Evolutionary conservation across 1,139 yeast genomes (phyloP).

Genomic region (Kodamaea arcana): DNA sequence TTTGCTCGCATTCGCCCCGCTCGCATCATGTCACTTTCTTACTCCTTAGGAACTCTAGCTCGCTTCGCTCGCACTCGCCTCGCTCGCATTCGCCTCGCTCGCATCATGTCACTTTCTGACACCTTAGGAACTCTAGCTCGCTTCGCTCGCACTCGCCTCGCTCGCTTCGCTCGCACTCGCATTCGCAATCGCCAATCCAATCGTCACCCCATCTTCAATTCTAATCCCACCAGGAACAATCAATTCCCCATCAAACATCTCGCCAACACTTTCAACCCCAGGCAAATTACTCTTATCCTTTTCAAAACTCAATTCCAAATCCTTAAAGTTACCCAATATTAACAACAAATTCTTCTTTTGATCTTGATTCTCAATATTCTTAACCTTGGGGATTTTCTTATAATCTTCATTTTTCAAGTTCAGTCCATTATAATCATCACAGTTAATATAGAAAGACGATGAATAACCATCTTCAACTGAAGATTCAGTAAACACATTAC

Average conservation of each 20-base stretch:
- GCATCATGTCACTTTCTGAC: too few species aligned
- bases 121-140: too few species aligned
- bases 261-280: slow-evolving; percentile 51
- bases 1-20: too few species aligned
- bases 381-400: slow-evolving; percentile 12
- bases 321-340: slow-evolving; percentile 62
- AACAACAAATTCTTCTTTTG: slow-evolving; percentile 38
- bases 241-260: slow-evolving; percentile 66
- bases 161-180: too few species aligned
- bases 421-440: slow-evolving; percentile 55
- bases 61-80: too few species aligned
- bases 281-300: slow-evolving; percentile 44
- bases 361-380: slow-evolving; percentile 9
- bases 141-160: too few species aligned
- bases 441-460: slow-evolving; percentile 58
- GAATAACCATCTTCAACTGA: slow-evolving; percentile 67
- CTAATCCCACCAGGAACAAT: slow-evolving; percentile 53
- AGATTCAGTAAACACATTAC: slow-evolving; percentile 67
- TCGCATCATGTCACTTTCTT: too few species aligned
- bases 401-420: slow-evolving; percentile 18
- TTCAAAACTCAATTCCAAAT: slow-evolving; percentile 49
- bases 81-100: too few species aligned
- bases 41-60: too few species aligned
- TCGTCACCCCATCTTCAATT: slow-evolving; percentile 67
- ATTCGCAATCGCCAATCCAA: slow-evolving; percentile 53